Percentiles rank a stretch among this genome's conserved stretches.
Evolutionary conservation across 352 stramenopile genomes (phyloP).

Genomic region (Phytophthora melonis): DNA sequence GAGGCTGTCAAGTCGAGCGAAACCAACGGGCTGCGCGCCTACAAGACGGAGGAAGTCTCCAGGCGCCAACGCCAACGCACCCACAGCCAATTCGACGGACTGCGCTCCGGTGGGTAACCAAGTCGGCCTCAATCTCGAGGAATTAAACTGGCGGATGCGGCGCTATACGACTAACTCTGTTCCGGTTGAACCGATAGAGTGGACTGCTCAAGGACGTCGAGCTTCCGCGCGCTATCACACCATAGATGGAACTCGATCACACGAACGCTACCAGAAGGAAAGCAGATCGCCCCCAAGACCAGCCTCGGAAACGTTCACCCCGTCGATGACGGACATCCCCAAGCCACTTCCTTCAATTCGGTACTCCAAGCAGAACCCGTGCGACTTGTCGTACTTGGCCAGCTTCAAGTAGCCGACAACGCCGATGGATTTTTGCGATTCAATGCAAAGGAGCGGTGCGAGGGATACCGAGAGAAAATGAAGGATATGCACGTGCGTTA

Average conservation of each 20-base stretch:
- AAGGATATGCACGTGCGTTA: slow-evolving; percentile 7
- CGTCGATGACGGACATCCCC: slow-evolving; percentile 11
- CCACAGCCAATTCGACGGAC: slow-evolving; percentile 15
- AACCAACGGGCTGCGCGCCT: slow-evolving; percentile 24
- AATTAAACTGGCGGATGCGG: slow-evolving; percentile 49
- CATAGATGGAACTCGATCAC: slow-evolving; percentile 22
- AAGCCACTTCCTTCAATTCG: slow-evolving; percentile 22
- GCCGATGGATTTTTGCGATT: not conserved
- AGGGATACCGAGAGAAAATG: slow-evolving; percentile 4
- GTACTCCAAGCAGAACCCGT: slow-evolving; percentile 50
- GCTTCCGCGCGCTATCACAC: slow-evolving; percentile 23
- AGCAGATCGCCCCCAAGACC: slow-evolving; percentile 3
- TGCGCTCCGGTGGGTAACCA: slow-evolving; percentile 34
- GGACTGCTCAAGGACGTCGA: slow-evolving; percentile 20
- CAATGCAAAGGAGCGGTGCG: slow-evolving; percentile 16
- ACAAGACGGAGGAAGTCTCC: slow-evolving; percentile 16
- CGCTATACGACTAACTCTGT: slow-evolving; percentile 45
- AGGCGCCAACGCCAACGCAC: not conserved
- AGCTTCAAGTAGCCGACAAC: slow-evolving; percentile 53
- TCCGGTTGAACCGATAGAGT: slow-evolving; percentile 34
- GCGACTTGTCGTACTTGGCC: slow-evolving; percentile 65
- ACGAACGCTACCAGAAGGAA: slow-evolving; percentile 16
- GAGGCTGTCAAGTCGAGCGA: slow-evolving; percentile 32
- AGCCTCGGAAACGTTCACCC: slow-evolving; percentile 4
- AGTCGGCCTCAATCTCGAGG: slow-evolving; percentile 41